These are phyloP conservation scores for Luffa aegyptiaca DNA, from an alignment of 306 rosid genomes.

Conservation along the genomic window DNA sequence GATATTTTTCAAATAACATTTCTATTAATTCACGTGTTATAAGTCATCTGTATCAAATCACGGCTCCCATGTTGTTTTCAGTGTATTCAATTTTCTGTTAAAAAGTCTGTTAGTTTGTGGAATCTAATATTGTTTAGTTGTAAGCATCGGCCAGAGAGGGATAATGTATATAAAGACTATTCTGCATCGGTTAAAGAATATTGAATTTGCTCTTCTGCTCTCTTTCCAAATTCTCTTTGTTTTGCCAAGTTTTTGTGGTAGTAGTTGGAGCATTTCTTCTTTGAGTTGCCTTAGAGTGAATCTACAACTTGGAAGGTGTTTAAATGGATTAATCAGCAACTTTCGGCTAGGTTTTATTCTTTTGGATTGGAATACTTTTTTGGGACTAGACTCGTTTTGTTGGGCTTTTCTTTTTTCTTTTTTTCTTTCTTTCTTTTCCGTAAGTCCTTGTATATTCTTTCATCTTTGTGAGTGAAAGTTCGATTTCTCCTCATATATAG, in stretches of 20 bases:
- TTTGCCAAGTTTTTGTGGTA: background rate
- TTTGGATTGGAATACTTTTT: too few species aligned
- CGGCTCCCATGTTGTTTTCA: background rate
- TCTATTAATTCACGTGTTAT: background rate
- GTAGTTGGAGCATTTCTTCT: background rate
- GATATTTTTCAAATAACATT: background rate
- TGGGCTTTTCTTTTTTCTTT: too few species aligned
- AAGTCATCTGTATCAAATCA: constrained; percentile 1
- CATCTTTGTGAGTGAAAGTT: too few species aligned
- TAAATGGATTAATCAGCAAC: background rate
- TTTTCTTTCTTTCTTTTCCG: too few species aligned
- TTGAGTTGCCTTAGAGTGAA: background rate
- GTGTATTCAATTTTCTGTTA: background rate
- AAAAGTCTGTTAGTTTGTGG: constrained; percentile 1
- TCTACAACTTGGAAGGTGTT: background rate
- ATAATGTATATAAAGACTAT: background rate
- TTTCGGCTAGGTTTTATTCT: too few species aligned
- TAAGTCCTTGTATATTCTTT: too few species aligned
- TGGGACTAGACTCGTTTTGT: too few species aligned
- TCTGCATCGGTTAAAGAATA: background rate
- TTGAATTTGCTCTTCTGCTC: background rate
- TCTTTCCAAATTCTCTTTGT: background rate
- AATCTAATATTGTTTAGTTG: background rate
- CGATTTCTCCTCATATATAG: too few species aligned
- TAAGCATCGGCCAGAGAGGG: constrained; percentile 2